Base-by-base conservation (phyloP, 805 yeast genomes). In the Wilhelminamyces savonicus region DNA sequence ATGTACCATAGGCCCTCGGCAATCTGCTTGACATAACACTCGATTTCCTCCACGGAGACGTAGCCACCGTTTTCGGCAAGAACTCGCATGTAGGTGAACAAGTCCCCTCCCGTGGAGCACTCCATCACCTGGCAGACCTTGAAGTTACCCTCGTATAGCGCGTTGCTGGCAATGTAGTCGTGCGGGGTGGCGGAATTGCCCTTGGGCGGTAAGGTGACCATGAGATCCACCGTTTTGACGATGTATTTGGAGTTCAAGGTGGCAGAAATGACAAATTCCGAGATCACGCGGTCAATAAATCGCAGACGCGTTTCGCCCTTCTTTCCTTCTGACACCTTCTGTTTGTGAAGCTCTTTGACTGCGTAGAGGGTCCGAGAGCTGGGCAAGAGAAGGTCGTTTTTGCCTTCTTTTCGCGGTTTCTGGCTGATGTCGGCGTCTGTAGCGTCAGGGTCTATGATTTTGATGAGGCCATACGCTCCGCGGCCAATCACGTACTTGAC, bases 261-360 rank as follows among this genome's bases (percentile, higher is more conserved):
- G 23, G 78, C 78, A 1, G 94, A 78, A 27, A 88, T 83, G 52
- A 92, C 84, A 63, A 90, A 88, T 51, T 92, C 97, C 7, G 94
- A 81, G 10, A 94, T 80, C 32, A 86, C 76, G 13, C 97, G 72
- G 30, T 79, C 78, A 28, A 75, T 69, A 51, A 76, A 82, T 45
- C 65, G 68, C 26, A 62, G 65, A 23, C 35, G 38, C 16, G 33
- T 23, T 22, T 39, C 44, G 6, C 39, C 24, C 10, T 40, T 28
- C 12, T 24, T 26, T 3, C 31, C 39, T n/a, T n/a, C n/a, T n/a
- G n/a, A n/a, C n/a, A n/a, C n/a, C n/a, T n/a, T n/a, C n/a, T n/a
- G n/a, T 8, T 17, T 17, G 19, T 17, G 19, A 19, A 59, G 41
- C 32, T 59, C 64, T 23, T 60, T 60, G 7, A 60, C 62, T 3